phyloP scores from a whole-genome alignment of 164 flowering plant species.

The Sextonia rubra region DNA sequence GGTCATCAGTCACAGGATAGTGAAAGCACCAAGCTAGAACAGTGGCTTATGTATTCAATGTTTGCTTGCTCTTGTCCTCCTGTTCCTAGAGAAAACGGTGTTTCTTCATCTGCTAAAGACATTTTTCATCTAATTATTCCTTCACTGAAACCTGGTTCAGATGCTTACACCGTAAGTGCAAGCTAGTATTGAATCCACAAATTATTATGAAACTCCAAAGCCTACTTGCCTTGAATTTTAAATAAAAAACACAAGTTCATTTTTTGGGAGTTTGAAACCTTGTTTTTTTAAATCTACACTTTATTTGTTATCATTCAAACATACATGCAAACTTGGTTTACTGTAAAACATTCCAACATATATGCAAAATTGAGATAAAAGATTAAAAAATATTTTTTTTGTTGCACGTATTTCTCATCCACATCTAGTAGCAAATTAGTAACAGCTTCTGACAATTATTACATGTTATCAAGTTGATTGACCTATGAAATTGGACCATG shows the following conservation, averaged over 20 bases:
- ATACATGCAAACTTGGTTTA: background rate
- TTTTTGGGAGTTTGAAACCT: background rate
- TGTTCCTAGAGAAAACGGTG: constrained; percentile 55
- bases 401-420: background rate
- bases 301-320: background rate
- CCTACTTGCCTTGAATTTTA: background rate
- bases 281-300: background rate
- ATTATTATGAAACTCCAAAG: background rate
- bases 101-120: constrained; percentile 57
- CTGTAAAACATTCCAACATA: background rate
- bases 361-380: background rate
- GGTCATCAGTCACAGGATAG: constrained; percentile 84
- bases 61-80: constrained; percentile 95
- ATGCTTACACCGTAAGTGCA: constrained; percentile 62
- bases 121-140: constrained; percentile 86
- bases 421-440: background rate
- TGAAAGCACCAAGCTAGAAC: constrained; percentile 90
- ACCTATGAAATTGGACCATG: too few relatives aligned
- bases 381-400: too few relatives aligned
- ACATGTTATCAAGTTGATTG: too few relatives aligned
- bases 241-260: too few relatives aligned
- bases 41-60: constrained; percentile 97
- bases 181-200: background rate
- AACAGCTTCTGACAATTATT: background rate
- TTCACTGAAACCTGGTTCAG: constrained; percentile 92